Evolutionary conservation across 2,329 filamentous ascomycete genomes (phyloP), one percentile per base, ranked within the genome.

Genomic region (Knoxdaviesia capensis): DNA sequence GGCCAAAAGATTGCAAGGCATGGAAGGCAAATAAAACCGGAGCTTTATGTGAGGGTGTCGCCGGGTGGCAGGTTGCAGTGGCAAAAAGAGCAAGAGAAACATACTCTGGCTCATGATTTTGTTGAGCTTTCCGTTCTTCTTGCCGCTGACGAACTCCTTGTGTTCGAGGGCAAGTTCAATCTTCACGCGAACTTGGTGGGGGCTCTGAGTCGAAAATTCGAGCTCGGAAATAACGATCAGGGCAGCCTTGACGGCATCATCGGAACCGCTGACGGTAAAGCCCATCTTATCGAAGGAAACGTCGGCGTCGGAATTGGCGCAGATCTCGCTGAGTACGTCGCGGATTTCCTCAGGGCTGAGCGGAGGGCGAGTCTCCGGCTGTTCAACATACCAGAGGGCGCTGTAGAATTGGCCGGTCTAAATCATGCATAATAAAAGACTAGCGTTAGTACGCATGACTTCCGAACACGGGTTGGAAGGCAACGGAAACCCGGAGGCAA

Each of bases 41-140:
- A 20, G 20, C 20, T 20, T 20, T 20, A 20, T 20, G 20, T 20
- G 20, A 20, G 20, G 20, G 20, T 20, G 20, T 20, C 20, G 20
- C 20, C 20, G 20, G 20, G 3, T 20, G 20, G 3, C 20, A 20
- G 20, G 20, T 20, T 20, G 20, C 20, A 20, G 20, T 20, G 20
- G 20, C 20, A 20, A 20, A 20, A 20, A 29, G 9, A 10, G 3
- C 8, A 6, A 30, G 6, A 40, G 31, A 5, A n/a, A 46, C 52
- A 36, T 48, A 51, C 87, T 94, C 60, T 96, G 88, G 29, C 88
- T 90, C 90, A 98, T 98, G 54, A 98, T 98, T 69, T 98, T 98
- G 69, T 98, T 98, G 61, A 98, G 98, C 65, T 98, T 98, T 60
- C 90, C 90, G 53, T 98, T 98, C 68, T 98, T 98, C 69, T 98